Evolutionary conservation across 2,329 filamentous ascomycete genomes (phyloP).

Genomic region (Hypoxylon rubiginosum): DNA sequence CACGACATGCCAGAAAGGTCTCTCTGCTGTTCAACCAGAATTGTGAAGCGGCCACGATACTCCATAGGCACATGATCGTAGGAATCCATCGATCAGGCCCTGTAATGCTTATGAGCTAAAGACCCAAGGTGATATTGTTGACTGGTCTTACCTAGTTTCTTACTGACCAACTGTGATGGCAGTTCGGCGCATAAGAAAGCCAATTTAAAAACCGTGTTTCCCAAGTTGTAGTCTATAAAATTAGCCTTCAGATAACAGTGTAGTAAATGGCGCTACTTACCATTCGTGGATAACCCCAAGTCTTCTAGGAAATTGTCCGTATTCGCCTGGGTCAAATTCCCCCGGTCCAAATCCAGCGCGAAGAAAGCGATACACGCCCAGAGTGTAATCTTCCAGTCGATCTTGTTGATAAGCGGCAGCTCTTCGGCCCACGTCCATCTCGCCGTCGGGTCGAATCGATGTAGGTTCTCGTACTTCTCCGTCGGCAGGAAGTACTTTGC

Average conservation of each 20-base stretch:
- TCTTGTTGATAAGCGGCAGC: constrained; percentile 53
- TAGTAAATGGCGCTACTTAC: constrained; percentile 23
- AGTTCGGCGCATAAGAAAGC: constrained; percentile 43
- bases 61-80: constrained; percentile 54
- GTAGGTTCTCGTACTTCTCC: constrained; percentile 51
- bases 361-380: constrained; percentile 69
- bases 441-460: constrained; percentile 50
- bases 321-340: constrained; percentile 58
- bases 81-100: constrained; percentile 51
- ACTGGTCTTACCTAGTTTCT: constrained; percentile 39
- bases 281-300: constrained; percentile 52
- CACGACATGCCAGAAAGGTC: constrained; percentile 51
- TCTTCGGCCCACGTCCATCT: constrained; percentile 53
- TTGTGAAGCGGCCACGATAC: constrained; percentile 52
- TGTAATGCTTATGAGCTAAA: constrained; percentile 4
- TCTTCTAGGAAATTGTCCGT: constrained; percentile 53
- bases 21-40: constrained; percentile 48
- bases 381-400: constrained; percentile 63
- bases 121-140: background rate
- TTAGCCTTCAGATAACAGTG: constrained; percentile 36
- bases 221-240: constrained; percentile 38
- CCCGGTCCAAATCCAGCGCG: constrained; percentile 63
- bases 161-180: constrained; percentile 45
- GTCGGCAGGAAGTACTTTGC: constrained; percentile 54
- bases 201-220: constrained; percentile 35